phyloP scores from a whole-genome alignment of 73 alveolate genomes.

The Tetrahymena elliotti region DNA sequence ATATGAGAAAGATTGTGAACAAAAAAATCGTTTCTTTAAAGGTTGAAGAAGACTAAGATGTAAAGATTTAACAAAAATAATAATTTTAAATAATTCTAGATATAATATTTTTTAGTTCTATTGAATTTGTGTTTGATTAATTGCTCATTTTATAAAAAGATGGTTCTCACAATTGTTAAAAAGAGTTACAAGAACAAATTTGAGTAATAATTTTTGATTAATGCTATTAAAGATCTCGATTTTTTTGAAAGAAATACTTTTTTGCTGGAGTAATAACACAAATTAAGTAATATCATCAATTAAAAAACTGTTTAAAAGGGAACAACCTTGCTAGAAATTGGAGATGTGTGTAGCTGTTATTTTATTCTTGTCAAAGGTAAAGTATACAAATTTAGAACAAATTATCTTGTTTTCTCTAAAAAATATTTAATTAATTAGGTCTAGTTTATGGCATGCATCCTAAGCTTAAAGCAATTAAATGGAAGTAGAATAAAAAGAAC shows the following conservation, averaged over 20 bases:
- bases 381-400: neutral
- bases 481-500: neutral
- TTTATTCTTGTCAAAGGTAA: neutral
- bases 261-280: neutral
- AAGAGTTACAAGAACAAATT: neutral
- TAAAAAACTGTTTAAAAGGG: neutral
- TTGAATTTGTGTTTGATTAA: neutral
- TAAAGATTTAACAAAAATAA: neutral
- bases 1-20: neutral
- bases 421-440: neutral
- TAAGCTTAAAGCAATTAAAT: neutral
- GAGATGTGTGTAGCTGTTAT: neutral
- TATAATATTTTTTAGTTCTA: neutral
- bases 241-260: neutral
- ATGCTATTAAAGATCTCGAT: neutral
- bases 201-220: neutral
- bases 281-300: neutral
- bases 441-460: neutral
- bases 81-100: neutral
- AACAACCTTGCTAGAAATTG: neutral
- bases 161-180: neutral
- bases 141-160: neutral
- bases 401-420: neutral
- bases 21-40: neutral
- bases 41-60: neutral